Evolutionary conservation across 495 filamentous ascomycete genomes (phyloP).

Genomic region (Xylaria longipes): DNA sequence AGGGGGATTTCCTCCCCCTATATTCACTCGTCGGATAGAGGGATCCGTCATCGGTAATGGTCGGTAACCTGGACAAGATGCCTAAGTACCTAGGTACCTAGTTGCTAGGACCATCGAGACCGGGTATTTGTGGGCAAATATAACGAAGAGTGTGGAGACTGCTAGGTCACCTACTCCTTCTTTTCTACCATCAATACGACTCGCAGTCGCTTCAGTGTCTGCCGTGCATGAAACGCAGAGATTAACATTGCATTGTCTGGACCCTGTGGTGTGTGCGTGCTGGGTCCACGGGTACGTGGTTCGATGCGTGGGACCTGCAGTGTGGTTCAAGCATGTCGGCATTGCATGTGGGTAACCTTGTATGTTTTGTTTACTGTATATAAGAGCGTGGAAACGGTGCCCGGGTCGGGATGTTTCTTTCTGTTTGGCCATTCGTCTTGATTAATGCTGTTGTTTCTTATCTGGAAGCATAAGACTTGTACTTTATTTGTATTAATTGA

Average conservation of each 20-base stretch:
- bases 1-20: too few relatives aligned
- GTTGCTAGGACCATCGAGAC: not conserved
- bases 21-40: too few relatives aligned
- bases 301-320: not conserved
- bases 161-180: too few relatives aligned
- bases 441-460: not conserved
- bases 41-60: not conserved
- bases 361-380: not conserved
- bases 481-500: not conserved
- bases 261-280: not conserved
- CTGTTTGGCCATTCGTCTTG: not conserved
- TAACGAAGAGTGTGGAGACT: not conserved
- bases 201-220: not conserved
- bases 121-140: too few relatives aligned
- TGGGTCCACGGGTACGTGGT: not conserved
- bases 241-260: constrained; percentile 6
- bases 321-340: not conserved
- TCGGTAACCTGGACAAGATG: not conserved
- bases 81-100: not conserved
- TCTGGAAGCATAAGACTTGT: not conserved
- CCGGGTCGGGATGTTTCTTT: not conserved
- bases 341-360: not conserved
- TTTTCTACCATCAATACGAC: not conserved
- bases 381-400: not conserved
- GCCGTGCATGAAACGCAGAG: constrained; percentile 7